Base-by-base conservation (phyloP, 2,329 filamentous ascomycete species). In the Diaporthe eres region DNA sequence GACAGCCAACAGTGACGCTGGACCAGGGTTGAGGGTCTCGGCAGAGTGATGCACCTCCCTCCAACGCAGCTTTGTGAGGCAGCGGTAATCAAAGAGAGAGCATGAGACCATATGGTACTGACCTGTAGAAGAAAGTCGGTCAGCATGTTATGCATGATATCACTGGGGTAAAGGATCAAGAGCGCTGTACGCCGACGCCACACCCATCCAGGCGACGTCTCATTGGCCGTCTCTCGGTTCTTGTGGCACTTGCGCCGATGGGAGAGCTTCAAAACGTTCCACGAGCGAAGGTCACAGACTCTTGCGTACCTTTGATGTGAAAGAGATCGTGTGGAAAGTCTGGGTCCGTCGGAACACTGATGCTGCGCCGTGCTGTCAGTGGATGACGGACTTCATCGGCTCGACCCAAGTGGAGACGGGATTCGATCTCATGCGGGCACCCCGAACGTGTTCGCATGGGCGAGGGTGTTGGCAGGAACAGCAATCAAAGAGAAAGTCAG, bases 381-480 rank as follows among this genome's bases (percentile, higher is more conserved):
- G 53, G 63, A 67, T 71, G 70, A 76, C 47, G 63, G 44, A 37
- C 31, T 13, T 34, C 74, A 70, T 77, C 70, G 53, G 70, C 51
- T 75, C 63, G 70, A 34, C 63, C 25, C 58, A 28, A 78, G 80
- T 82, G 84, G 83, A 81, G 80, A 81, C 80, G 74, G 79, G 78
- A 80, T 81, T 82, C 80, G 82, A 82, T 84, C 81, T 82, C 82
- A 85, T 86, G 85, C 85, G 84, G 82, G 81, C 83, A 85, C 80
- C 85, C 85, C 82, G 84, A 85, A 86, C 84, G 83, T 86, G 85
- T 86, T 86, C 85, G 84, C 84, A 85, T 84, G 81, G 81, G 80
- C 78, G 77, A 79, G 79, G 80, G 81, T 82, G 77, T 83, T 81
- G 81, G 78, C 77, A 79, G 76, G 65, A 67, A 78, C 81, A 82